A percentile compares a stretch with the other conserved stretches of the same genome.
phyloP scores from a whole-genome alignment of 2,329 filamentous ascomycete genomes.

The Kalaharituber pfeilii region DNA sequence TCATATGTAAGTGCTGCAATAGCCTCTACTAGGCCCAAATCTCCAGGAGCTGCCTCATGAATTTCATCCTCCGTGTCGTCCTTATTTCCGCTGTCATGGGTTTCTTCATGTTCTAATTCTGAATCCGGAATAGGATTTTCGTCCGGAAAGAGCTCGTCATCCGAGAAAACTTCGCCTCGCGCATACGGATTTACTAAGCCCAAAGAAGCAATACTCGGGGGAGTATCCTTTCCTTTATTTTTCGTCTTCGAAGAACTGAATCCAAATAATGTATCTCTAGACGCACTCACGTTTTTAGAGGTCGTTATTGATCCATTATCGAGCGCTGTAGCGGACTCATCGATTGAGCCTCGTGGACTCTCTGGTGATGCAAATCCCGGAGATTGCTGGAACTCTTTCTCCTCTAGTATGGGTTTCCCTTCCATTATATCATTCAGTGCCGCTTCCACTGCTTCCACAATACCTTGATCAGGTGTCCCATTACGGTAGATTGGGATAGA shows the following conservation, averaged over 20 bases:
- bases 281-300: background rate
- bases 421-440: constrained; percentile 87
- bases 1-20: constrained; percentile 76
- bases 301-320: background rate
- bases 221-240: constrained; percentile 37
- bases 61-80: constrained; percentile 63
- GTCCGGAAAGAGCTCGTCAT: constrained; percentile 84
- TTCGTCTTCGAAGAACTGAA: constrained; percentile 25
- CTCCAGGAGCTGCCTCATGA: constrained; percentile 83
- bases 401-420: constrained; percentile 50
- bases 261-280: background rate
- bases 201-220: constrained; percentile 71
- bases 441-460: constrained; percentile 84
- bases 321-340: background rate
- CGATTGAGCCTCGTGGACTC: background rate
- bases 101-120: constrained; percentile 38
- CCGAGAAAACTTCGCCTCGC: constrained; percentile 78
- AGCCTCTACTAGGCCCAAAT: constrained; percentile 81
- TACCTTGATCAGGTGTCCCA: constrained; percentile 42
- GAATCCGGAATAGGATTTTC: constrained; percentile 42
- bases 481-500: constrained; percentile 44
- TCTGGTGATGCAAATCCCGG: background rate
- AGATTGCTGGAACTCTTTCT: constrained; percentile 23
- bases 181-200: constrained; percentile 77
- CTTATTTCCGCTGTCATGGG: constrained; percentile 37